Conservation (phyloP, 2,329 filamentous ascomycete species). For the Aspergillus brasiliensis region DNA sequence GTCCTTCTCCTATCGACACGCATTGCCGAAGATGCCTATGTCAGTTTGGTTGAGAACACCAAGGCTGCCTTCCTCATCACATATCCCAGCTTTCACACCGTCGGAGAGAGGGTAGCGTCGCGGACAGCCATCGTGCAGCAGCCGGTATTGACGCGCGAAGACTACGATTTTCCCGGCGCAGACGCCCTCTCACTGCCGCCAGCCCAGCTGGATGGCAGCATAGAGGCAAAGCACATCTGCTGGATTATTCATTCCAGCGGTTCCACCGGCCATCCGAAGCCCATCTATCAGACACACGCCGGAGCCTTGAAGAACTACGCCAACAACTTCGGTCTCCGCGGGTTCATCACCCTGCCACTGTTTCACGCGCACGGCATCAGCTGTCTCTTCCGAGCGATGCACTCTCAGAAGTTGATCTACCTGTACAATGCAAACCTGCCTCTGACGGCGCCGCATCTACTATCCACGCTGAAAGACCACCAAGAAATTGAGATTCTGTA, state of each 20-base stretch:
- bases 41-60: slow-evolving; percentile 24
- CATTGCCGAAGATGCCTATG: slow-evolving; percentile 25
- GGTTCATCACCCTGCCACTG: slow-evolving; percentile 59
- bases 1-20: slow-evolving; percentile 28
- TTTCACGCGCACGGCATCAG: slow-evolving; percentile 63
- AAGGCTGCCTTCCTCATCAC: slow-evolving; percentile 23
- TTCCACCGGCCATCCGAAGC: slow-evolving; percentile 64
- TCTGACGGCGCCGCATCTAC: slow-evolving; percentile 46
- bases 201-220: slow-evolving; percentile 24
- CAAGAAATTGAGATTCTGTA: slow-evolving; percentile 57
- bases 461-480: slow-evolving; percentile 47
- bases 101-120: slow-evolving; percentile 24
- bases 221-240: slow-evolving; percentile 36
- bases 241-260: slow-evolving; percentile 57
- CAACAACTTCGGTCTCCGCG: slow-evolving; percentile 48
- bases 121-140: slow-evolving; percentile 22
- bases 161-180: slow-evolving; percentile 4
- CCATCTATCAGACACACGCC: slow-evolving; percentile 60
- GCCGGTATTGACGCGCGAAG: slow-evolving; percentile 13
- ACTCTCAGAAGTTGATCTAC: slow-evolving; percentile 53
- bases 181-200: neutral
- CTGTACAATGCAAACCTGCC: slow-evolving; percentile 60
- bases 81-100: slow-evolving; percentile 18
- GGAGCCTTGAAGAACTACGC: slow-evolving; percentile 53
- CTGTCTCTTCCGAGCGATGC: slow-evolving; percentile 57